Percentiles rank a stretch among this genome's conserved stretches.
phyloP scores from a whole-genome alignment of 768 basidiomycete species.

The Pleurotus pulmonarius region DNA sequence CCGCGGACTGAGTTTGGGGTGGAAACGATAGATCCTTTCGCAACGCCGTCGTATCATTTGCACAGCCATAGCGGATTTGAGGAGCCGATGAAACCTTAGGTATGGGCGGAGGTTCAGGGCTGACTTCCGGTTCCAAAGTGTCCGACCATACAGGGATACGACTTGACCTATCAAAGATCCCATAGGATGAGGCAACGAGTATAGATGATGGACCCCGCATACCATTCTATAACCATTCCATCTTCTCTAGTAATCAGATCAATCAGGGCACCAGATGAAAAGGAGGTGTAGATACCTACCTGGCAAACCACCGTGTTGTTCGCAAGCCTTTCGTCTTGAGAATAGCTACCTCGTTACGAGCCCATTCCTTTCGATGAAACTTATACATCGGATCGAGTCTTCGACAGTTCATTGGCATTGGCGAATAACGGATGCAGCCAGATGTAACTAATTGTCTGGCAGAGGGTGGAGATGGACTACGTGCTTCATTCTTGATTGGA shows the following conservation, averaged over 20 bases:
- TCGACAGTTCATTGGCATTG: constrained; percentile 1
- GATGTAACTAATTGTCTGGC: not conserved
- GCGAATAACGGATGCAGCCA: not conserved
- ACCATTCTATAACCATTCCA: constrained; percentile 7
- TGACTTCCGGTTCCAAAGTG: not conserved
- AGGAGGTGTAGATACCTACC: not conserved
- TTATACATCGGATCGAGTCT: not conserved
- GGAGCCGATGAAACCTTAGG: not conserved
- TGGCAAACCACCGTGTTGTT: not conserved
- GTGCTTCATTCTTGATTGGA: not conserved
- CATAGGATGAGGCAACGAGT: not conserved
- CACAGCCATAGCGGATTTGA: not conserved
- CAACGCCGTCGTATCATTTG: not conserved
- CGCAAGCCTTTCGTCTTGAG: not conserved
- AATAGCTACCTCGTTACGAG: not conserved
- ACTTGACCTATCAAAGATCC: not conserved
- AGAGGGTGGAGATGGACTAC: not conserved
- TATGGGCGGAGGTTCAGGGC: not conserved
- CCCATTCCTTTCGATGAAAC: not conserved
- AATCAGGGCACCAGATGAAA: not conserved
- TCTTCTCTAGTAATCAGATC: constrained; percentile 1
- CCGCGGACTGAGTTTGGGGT: no score
- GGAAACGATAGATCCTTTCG: not conserved
- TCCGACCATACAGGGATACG: constrained; percentile 1
- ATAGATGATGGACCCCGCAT: not conserved